A percentile compares a stretch with the other conserved stretches of the same genome.
Conservation (phyloP, 768 basidiomycete species). For the Obba rivulosa region DNA sequence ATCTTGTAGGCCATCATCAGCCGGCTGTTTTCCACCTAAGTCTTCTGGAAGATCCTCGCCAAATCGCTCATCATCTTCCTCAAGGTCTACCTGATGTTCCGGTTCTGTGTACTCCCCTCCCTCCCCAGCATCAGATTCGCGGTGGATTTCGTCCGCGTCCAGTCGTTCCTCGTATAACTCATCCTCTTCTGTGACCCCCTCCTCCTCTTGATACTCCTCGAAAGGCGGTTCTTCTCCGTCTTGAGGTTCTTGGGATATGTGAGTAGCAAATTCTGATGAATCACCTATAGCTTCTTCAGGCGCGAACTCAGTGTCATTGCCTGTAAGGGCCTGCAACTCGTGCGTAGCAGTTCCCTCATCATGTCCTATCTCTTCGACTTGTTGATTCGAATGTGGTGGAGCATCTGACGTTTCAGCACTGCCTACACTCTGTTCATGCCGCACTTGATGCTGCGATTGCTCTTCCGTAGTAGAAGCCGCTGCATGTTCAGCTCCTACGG, state of each 20-base stretch:
- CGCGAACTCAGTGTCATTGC: neutral
- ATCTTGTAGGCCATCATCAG: slow-evolving; percentile 39
- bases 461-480: neutral
- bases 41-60: slow-evolving; percentile 31
- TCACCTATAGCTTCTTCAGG: neutral
- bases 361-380: neutral
- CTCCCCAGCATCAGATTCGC: slow-evolving; percentile 25
- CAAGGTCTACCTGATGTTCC: slow-evolving; percentile 2
- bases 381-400: neutral
- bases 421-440: neutral
- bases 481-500: neutral
- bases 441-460: neutral
- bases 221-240: neutral
- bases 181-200: slow-evolving; percentile 10
- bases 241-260: slow-evolving; percentile 2
- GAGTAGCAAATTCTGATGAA: neutral
- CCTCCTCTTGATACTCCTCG: slow-evolving; percentile 3
- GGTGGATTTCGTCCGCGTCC: slow-evolving; percentile 27
- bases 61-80: slow-evolving; percentile 32
- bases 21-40: slow-evolving; percentile 32
- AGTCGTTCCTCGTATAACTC: slow-evolving; percentile 8
- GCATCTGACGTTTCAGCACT: too few relatives aligned
- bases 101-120: slow-evolving; percentile 27
- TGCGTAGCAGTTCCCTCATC: neutral
- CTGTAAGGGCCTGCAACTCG: neutral